Conservation (phyloP, 169 alveolate species). For the Plasmodium fragile region DNA sequence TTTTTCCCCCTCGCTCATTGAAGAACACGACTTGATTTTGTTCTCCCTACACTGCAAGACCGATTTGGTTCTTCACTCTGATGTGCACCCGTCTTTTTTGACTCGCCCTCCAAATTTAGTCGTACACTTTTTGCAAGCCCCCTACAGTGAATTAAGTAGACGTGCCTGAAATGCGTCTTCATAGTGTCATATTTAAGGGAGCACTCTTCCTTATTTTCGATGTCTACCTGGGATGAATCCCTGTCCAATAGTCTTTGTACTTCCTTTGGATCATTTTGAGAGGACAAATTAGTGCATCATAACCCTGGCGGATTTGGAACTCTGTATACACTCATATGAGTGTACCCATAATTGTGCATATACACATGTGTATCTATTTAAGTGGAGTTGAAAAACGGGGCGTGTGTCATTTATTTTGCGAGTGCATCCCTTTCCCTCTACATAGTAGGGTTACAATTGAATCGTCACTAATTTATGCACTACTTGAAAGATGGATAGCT, state of each 20-base stretch:
- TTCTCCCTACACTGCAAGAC: background rate
- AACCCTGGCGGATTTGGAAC: background rate
- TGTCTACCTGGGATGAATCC: slow-evolving; percentile 6
- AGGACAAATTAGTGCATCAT: background rate
- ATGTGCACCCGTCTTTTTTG: background rate
- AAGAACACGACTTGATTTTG: slow-evolving; percentile 3
- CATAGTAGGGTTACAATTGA: background rate
- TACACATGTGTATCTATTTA: background rate
- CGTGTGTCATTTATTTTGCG: background rate
- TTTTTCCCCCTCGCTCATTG: background rate
- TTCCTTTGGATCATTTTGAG: slow-evolving; percentile 2
- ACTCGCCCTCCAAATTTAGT: slow-evolving; percentile 1
- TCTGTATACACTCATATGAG: background rate
- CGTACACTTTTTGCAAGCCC: slow-evolving; percentile 7
- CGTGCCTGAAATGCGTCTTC: slow-evolving; percentile 8
- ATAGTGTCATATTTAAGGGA: slow-evolving; percentile 19
- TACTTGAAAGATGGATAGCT: background rate
- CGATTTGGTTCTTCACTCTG: background rate
- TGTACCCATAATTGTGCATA: background rate
- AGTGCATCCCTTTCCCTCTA: background rate
- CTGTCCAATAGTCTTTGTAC: background rate
- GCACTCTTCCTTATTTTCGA: slow-evolving; percentile 41
- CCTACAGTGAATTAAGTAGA: slow-evolving; percentile 29
- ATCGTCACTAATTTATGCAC: background rate
- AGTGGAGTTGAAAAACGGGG: background rate